Conservation (phyloP, 2,329 filamentous ascomycete species). For the Hymenoscyphus linearis region DNA sequence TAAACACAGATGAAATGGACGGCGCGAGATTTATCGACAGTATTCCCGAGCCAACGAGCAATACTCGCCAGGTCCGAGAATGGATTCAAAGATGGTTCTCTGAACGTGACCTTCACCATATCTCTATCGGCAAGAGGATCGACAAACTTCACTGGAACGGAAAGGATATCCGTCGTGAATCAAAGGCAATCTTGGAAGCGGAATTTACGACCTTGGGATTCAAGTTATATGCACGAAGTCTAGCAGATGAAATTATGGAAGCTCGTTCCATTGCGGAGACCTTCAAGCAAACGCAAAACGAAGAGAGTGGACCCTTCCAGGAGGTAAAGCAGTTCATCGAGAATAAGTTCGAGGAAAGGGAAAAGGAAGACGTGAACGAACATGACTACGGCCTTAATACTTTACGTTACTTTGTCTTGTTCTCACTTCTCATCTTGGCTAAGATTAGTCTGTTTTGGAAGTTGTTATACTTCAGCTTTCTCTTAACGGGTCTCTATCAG, state of each 20-base stretch:
- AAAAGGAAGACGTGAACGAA: background rate
- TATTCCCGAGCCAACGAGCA: background rate
- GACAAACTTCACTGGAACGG: background rate
- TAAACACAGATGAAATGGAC: background rate
- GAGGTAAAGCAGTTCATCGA: background rate
- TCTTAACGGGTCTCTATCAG: background rate
- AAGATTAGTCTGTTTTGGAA: background rate
- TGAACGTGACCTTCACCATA: background rate
- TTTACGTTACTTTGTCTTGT: background rate
- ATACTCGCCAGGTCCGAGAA: background rate
- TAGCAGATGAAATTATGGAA: background rate
- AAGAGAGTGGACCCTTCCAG: background rate
- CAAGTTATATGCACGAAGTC: background rate
- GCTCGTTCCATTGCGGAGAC: background rate
- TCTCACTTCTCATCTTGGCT: background rate
- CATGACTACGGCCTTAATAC: background rate
- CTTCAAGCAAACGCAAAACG: background rate
- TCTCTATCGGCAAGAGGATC: background rate
- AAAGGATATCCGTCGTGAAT: background rate
- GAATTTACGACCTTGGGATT: background rate
- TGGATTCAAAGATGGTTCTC: background rate
- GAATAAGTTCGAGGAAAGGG: background rate
- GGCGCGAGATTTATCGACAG: background rate
- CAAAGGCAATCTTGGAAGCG: background rate
- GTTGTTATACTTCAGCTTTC: background rate